phyloP scores from a whole-genome alignment of 306 rosid genomes.

The Delonix regia region DNA sequence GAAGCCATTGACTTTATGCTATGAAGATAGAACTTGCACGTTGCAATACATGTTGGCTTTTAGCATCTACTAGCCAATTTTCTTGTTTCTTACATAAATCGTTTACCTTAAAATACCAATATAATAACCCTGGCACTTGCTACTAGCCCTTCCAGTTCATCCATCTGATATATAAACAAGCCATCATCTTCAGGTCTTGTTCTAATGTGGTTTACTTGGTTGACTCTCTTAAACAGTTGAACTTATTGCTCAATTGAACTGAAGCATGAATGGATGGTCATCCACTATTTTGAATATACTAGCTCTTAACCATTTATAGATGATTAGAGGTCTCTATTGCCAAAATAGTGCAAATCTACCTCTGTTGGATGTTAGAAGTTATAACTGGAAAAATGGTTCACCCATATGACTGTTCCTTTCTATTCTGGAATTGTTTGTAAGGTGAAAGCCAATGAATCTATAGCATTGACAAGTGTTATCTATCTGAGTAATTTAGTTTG shows the following conservation, averaged over 20 bases:
- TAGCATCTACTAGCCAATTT: neutral
- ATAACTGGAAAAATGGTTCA: neutral
- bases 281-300: neutral
- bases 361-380: neutral
- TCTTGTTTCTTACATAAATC: neutral
- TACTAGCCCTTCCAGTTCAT: neutral
- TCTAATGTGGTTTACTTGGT: neutral
- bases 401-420: neutral
- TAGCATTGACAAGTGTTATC: neutral
- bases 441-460: conserved; percentile 16
- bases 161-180: neutral
- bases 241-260: neutral
- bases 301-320: neutral
- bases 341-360: neutral
- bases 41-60: neutral
- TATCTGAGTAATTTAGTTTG: neutral
- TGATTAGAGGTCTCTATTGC: conserved; percentile 14
- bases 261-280: neutral
- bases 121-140: neutral
- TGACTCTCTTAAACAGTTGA: neutral
- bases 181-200: neutral
- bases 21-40: neutral
- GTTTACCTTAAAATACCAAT: neutral
- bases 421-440: neutral
- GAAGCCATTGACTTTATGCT: neutral